phyloP scores from a whole-genome alignment of 495 filamentous ascomycete species.

The Glarea lozoyensis region DNA sequence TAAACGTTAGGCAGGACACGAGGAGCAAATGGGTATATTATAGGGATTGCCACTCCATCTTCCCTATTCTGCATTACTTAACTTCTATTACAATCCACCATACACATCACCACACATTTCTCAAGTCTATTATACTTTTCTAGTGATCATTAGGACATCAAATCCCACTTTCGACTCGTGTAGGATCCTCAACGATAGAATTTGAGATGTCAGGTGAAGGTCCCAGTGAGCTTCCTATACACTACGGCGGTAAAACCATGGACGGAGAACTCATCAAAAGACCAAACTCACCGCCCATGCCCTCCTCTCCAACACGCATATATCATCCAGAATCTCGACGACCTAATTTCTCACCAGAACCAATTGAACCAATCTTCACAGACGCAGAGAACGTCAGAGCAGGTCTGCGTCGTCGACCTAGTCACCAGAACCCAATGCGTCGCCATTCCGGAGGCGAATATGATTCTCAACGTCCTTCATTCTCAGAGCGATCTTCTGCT shows the following conservation, averaged over 20 bases:
- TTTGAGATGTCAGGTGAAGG: slow-evolving; percentile 11
- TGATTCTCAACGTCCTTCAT: slow-evolving; percentile 5
- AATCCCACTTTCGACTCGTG: neutral
- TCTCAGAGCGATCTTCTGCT: slow-evolving; percentile 2
- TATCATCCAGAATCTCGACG: slow-evolving; percentile 2
- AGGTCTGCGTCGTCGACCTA: slow-evolving; percentile 9
- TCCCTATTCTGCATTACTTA: no score
- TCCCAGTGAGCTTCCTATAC: slow-evolving; percentile 9
- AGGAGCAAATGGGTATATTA: neutral
- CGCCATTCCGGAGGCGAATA: slow-evolving; percentile 7
- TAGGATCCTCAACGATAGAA: neutral
- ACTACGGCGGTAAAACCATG: slow-evolving; percentile 9
- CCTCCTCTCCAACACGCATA: neutral
- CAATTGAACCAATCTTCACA: neutral
- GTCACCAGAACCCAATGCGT: neutral
- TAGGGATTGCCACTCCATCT: neutral
- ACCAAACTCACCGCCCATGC: slow-evolving; percentile 4
- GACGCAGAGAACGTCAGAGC: slow-evolving; percentile 6
- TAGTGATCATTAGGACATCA: no score
- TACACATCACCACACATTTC: no score
- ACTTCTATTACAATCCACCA: no score
- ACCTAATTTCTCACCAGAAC: slow-evolving; percentile 9
- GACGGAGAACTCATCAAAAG: slow-evolving; percentile 12
- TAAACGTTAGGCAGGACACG: neutral
- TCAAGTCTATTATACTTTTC: no score